These are phyloP conservation scores for Aureobasidium mangrovei DNA, from an alignment of 2,329 filamentous ascomycete genomes.

Conservation along the genomic window DNA sequence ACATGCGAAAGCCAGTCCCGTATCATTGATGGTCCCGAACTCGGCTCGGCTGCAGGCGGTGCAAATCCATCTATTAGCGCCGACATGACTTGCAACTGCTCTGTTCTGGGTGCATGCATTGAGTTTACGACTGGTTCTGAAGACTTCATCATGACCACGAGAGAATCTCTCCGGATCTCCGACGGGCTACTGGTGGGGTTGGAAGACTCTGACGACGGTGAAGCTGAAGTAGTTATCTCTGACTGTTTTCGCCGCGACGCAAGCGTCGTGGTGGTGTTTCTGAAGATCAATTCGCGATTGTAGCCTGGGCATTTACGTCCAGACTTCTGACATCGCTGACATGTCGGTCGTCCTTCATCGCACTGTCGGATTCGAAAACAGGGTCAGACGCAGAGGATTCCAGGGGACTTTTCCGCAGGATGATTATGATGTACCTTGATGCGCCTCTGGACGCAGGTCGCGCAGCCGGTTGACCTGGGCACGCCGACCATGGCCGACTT, in stretches of 20 bases:
- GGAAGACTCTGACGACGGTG: neutral
- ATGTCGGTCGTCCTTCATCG: constrained; percentile 10
- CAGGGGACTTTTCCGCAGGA: neutral
- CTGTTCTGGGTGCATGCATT: neutral
- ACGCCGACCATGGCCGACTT: constrained; percentile 5
- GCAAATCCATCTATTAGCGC: constrained; percentile 10
- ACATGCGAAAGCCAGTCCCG: constrained; percentile 8
- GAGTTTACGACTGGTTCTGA: neutral
- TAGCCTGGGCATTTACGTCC: constrained; percentile 11
- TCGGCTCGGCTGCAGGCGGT: neutral
- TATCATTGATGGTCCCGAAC: neutral
- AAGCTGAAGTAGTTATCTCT: neutral
- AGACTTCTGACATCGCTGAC: constrained; percentile 8
- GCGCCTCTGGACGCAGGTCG: constrained; percentile 4
- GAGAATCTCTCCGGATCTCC: neutral
- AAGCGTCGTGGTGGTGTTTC: neutral
- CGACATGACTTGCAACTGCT: constrained; percentile 6
- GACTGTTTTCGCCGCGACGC: neutral
- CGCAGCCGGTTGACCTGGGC: constrained; percentile 10
- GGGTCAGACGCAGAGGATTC: neutral
- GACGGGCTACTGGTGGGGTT: neutral
- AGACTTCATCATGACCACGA: neutral
- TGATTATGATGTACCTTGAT: constrained; percentile 11
- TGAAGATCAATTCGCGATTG: neutral
- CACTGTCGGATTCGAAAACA: neutral